A percentile compares a stretch with the other conserved stretches of the same genome.
phyloP scores from a whole-genome alignment of 2,329 filamentous ascomycete species.

The Colletotrichum sp. region DNA sequence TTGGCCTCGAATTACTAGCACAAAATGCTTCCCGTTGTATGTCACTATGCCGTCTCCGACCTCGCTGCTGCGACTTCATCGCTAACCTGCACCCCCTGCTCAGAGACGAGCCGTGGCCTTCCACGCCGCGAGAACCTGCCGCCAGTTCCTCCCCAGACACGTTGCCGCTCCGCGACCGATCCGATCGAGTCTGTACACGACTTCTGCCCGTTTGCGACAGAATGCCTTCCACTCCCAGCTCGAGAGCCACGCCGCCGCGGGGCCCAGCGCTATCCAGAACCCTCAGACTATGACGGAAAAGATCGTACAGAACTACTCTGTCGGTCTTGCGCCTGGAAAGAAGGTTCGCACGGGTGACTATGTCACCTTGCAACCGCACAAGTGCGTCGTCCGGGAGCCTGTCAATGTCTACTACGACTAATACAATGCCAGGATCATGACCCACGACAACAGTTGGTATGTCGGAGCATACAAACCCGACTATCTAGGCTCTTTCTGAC shows the following conservation, averaged over 20 bases:
- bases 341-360: slow-evolving; percentile 82
- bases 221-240: slow-evolving; percentile 70
- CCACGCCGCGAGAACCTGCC: slow-evolving; percentile 30
- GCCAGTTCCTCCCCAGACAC: slow-evolving; percentile 55
- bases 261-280: slow-evolving; percentile 29
- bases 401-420: slow-evolving; percentile 41
- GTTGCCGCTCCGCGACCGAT: not conserved
- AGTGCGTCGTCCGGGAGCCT: slow-evolving; percentile 31
- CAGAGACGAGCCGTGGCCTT: slow-evolving; percentile 34
- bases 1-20: not conserved
- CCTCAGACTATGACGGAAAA: slow-evolving; percentile 91
- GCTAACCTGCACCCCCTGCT: not conserved
- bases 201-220: slow-evolving; percentile 34
- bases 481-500: not conserved
- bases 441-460: slow-evolving; percentile 84
- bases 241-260: slow-evolving; percentile 55
- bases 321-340: slow-evolving; percentile 79
- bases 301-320: slow-evolving; percentile 83
- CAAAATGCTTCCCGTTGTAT: slow-evolving; percentile 19
- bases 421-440: slow-evolving; percentile 58
- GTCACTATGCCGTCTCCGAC: not conserved
- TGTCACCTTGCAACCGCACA: slow-evolving; percentile 71
- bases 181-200: slow-evolving; percentile 5
- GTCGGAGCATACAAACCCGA: slow-evolving; percentile 46
- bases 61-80: not conserved